Conservation (phyloP, 352 stramenopile species). For the Pythium coloratum region DNA sequence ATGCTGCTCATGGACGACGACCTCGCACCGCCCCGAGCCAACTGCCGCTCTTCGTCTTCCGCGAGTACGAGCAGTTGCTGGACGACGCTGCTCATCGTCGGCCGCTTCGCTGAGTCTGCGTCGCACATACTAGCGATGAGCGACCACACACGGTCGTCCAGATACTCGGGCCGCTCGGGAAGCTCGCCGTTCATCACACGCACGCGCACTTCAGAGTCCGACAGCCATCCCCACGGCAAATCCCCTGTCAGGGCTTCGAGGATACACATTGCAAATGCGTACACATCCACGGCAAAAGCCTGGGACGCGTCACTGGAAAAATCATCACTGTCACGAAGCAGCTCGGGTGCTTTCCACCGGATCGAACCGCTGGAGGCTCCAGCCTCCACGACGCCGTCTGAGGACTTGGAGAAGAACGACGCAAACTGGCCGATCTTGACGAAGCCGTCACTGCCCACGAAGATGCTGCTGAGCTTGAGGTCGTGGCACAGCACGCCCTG, state of each 20-base stretch:
- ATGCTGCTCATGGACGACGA: slow-evolving; percentile 3
- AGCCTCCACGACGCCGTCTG: not conserved
- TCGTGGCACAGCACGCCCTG: slow-evolving; percentile 46
- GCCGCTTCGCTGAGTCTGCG: slow-evolving; percentile 39
- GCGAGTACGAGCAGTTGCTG: slow-evolving; percentile 44
- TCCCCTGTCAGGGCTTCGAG: slow-evolving; percentile 60
- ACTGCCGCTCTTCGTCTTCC: slow-evolving; percentile 48
- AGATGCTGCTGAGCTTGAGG: slow-evolving; percentile 43
- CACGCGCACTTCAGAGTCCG: slow-evolving; percentile 42
- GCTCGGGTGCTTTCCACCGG: slow-evolving; percentile 59
- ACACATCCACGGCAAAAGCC: slow-evolving; percentile 52
- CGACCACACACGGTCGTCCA: slow-evolving; percentile 47
- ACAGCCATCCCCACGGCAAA: slow-evolving; percentile 57
- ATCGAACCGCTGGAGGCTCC: slow-evolving; percentile 29
- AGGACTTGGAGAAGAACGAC: slow-evolving; percentile 33
- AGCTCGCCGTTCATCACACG: slow-evolving; percentile 45
- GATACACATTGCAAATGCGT: slow-evolving; percentile 66
- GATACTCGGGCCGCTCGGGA: slow-evolving; percentile 33
- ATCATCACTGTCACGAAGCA: slow-evolving; percentile 21
- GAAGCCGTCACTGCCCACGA: slow-evolving; percentile 57
- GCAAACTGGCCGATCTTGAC: slow-evolving; percentile 52
- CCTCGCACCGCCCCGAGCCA: not conserved
- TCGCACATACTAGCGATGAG: slow-evolving; percentile 62
- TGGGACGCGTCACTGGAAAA: slow-evolving; percentile 2
- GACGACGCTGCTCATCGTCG: slow-evolving; percentile 48